Base-by-base conservation (phyloP, 1,139 yeast species). In the Pichia sp. region DNA sequence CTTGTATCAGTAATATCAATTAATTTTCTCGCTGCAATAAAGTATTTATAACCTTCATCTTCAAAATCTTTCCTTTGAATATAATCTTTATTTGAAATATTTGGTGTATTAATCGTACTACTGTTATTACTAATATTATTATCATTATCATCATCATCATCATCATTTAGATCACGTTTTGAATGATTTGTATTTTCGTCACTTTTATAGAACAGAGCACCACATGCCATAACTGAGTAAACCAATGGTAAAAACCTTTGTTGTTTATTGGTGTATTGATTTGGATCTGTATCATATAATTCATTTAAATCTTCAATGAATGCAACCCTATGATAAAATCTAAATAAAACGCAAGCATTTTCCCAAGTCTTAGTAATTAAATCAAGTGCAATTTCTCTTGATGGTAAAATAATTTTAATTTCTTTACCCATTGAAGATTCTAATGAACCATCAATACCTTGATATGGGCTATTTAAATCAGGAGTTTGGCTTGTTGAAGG, bases 251-350 rank as follows among this genome's bases (percentile, higher is more conserved):
- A 65, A 50, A 87, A 82, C 55, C 80, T 77, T 54, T 79, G 84
- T 60, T 87, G 95, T 52, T 84, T 73, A 55, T 80, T 82, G 9
- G 87, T 76, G 60, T 82, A 85, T 47, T 78, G 74, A 7, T 70
- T 70, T 0, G 90, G 87, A 53, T 80, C 87, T 10, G 86, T 71
- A 38, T 82, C 82, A 56, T 80, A 76, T 30, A 79, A 72, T 35
- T 76, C 71, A 51, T 75, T 76, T 41, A 80, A 59, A 51, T 76
- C 79, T 37, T 80, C 64, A 61, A 78, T 63, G 48, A 87, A 76
- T 3, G 92, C 80, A 0, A 96, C 95, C 26, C 95, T 70, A 59
- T 89, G 96, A 60, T 85, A 85, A 59, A 89, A 87, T 45, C 96
- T 69, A 60, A 87, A 85, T 45, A 87, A 67, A 11, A 86, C 89